Conservation (phyloP, 176 grass and related monocot species). For the Cenchrus fungigraminus region DNA sequence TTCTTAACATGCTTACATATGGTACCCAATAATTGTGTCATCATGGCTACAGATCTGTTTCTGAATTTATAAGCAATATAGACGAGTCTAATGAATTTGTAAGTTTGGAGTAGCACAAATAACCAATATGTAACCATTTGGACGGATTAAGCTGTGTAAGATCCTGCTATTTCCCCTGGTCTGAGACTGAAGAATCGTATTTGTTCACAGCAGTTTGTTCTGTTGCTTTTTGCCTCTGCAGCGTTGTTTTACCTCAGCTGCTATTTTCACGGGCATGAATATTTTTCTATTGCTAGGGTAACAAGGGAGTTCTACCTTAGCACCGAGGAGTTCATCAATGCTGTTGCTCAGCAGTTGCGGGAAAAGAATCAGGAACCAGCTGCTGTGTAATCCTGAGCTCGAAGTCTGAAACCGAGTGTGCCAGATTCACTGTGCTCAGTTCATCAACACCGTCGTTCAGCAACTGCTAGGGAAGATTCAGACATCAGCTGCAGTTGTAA, state of each 20-base stretch:
- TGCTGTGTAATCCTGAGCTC: slow-evolving; percentile 14
- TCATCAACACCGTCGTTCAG: slow-evolving; percentile 46
- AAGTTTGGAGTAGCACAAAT: background rate
- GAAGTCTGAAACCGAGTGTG: slow-evolving; percentile 20
- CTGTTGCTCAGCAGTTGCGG: slow-evolving; percentile 64
- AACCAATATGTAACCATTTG: background rate
- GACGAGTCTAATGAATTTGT: background rate
- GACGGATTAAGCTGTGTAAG: background rate
- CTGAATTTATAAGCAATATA: slow-evolving; percentile 26
- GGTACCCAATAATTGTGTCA: background rate
- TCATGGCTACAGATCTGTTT: background rate
- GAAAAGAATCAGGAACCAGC: slow-evolving; percentile 59
- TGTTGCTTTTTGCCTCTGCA: background rate
- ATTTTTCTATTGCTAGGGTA: slow-evolving; percentile 56
- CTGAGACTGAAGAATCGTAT: background rate
- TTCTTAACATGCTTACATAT: background rate
- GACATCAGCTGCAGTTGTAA: slow-evolving; percentile 23
- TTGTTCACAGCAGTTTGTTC: background rate
- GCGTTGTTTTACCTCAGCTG: background rate
- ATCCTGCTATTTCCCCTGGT: background rate
- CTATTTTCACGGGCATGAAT: background rate
- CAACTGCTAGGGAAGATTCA: slow-evolving; percentile 62
- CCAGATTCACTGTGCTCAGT: no score
- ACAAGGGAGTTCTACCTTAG: slow-evolving; percentile 78
- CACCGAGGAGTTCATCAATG: slow-evolving; percentile 89